These are phyloP conservation scores for Isabelozyma heimii DNA, from an alignment of 805 yeast species.

Conservation along the genomic window DNA sequence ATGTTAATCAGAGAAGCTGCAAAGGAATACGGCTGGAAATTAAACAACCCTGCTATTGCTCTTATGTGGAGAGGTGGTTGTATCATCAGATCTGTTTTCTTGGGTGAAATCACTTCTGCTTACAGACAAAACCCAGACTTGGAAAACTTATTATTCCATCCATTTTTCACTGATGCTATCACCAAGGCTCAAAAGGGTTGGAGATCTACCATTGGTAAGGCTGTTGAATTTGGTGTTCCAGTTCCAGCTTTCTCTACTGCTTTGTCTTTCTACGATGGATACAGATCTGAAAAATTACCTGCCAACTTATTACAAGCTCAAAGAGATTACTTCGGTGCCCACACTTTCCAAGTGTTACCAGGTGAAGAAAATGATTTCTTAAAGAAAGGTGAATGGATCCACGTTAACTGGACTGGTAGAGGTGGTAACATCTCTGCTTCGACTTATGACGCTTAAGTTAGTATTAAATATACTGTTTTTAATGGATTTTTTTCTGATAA, in stretches of 20 bases:
- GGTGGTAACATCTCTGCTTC: slow-evolving; percentile 98
- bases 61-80: slow-evolving; percentile 99
- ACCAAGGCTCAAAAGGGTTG: slow-evolving; percentile 92
- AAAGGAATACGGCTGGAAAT: slow-evolving; percentile 92
- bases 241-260: slow-evolving; percentile 98
- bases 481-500: neutral
- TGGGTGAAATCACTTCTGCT: slow-evolving; percentile 95
- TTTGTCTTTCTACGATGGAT: slow-evolving; percentile 96
- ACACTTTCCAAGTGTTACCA: slow-evolving; percentile 94
- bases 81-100: slow-evolving; percentile 97
- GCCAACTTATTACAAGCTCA: slow-evolving; percentile 99
- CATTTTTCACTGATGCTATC: slow-evolving; percentile 90
- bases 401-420: slow-evolving; percentile 98
- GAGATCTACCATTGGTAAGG: slow-evolving; percentile 82
- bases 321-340: slow-evolving; percentile 99
- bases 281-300: slow-evolving; percentile 92
- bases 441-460: slow-evolving; percentile 79
- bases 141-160: slow-evolving; percentile 93
- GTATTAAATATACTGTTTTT: neutral
- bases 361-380: slow-evolving; percentile 72
- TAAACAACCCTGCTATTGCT: slow-evolving; percentile 97
- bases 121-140: slow-evolving; percentile 90
- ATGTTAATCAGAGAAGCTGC: slow-evolving; percentile 99
- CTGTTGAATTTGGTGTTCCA: slow-evolving; percentile 87
- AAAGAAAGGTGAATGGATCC: slow-evolving; percentile 82